Evolutionary conservation across 768 basidiomycete species (phyloP), one percentile per base, ranked within the genome.

Genomic region (Calocybe gangraenosa): DNA sequence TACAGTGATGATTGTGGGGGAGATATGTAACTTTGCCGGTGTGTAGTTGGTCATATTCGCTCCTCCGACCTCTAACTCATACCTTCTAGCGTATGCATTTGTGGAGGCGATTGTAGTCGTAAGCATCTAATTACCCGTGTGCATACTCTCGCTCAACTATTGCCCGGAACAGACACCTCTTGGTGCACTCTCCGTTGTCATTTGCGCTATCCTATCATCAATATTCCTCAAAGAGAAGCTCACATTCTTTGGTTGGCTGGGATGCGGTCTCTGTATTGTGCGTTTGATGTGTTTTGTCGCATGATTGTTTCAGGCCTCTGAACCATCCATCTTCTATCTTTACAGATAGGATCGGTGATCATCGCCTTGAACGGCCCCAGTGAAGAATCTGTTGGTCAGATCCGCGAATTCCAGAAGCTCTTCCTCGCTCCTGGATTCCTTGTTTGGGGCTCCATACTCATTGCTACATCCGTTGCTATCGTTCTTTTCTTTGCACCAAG

Each of bases 221-320:
- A 73, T 95, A 52, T 90, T 98, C 69, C 84, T 99, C 56, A 82
- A 94, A 38, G 95, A 97, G 64, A 90, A 75, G 43, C 78, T 99
- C 35, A 88, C 84, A 28, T 91, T 97, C 66, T 98, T 99, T 61
- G 95, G 96, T 39, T 97, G 94, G 93, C 73, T 98, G 50, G 95
- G 93, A 15, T 96, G 93, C 64, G 78, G 70, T 13, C 76, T 98
- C 14, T 95, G 92, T 66, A 91, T 98, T 58, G 85, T 92, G 56
- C 58, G 90, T 84, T 71, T 55, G 40, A 63, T 18, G 63, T 19
- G 25, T 28, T 28, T 5, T 28, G 5, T 28, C 25, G 25, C 5
- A 28, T 28, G 25, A 6, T 28, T 11, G 11, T 28, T 28, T 5
- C 6, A 6, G 25, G n/a, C n/a, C n/a, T n/a, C n/a, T n/a, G n/a